Evolutionary conservation across 148 eudicot species (phyloP).

Genomic region (Hydrangea macrophylla): DNA sequence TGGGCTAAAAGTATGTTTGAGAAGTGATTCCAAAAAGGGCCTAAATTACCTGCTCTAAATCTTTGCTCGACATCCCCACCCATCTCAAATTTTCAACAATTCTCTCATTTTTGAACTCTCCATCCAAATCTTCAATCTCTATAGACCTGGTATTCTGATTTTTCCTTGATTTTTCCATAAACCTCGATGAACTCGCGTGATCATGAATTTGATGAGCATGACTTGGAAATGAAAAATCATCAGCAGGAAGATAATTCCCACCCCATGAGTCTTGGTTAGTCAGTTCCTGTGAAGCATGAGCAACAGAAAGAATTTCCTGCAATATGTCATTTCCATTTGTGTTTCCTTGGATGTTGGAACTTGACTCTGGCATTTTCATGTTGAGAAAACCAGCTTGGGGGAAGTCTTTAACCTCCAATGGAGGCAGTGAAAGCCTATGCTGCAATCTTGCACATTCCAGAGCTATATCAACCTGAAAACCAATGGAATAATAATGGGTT

Average conservation of each 20-base stretch:
- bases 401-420: constrained; percentile 70
- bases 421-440: constrained; percentile 66
- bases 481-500: background rate
- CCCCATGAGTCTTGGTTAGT: constrained; percentile 31
- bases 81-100: constrained; percentile 63
- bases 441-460: constrained; percentile 88
- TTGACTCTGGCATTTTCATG: constrained; percentile 33
- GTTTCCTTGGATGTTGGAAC: constrained; percentile 12
- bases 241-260: constrained; percentile 22
- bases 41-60: constrained; percentile 48
- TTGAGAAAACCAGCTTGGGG: constrained; percentile 31
- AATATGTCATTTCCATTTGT: constrained; percentile 34
- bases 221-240: constrained; percentile 38
- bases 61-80: constrained; percentile 58
- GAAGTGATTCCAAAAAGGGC: too few species aligned
- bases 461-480: constrained; percentile 69
- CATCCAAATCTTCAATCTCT: constrained; percentile 32
- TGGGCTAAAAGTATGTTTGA: too few species aligned
- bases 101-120: constrained; percentile 35
- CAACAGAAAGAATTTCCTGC: constrained; percentile 68
- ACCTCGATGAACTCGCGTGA: constrained; percentile 20
- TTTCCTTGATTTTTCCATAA: constrained; percentile 32
- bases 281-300: constrained; percentile 59
- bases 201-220: constrained; percentile 14
- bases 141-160: constrained; percentile 24